Base-by-base conservation (phyloP, 225 moss, liverwort and hornwort species). In the Climacium dendroides region DNA sequence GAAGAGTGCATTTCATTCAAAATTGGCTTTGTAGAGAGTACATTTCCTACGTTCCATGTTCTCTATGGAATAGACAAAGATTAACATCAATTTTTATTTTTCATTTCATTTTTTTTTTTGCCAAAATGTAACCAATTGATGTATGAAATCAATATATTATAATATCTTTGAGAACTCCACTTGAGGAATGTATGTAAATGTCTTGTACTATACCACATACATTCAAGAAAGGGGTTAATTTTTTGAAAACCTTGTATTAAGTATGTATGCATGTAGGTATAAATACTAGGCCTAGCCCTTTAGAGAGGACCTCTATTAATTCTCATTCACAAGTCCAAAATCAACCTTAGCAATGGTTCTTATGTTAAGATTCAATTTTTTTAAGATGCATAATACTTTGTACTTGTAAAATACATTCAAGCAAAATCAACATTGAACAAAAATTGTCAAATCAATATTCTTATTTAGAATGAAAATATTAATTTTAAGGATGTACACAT, bases 91-190 rank as follows among this genome's bases (percentile, higher is more conserved):
- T 64, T 65, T n/a, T 0, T n/a, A 1, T 66, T 66, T 20, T n/a
- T 65, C 19, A n/a, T 2, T 6, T 5, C 2, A 11, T 20, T 65
- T n/a, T 5, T 10, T n/a, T 11, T 65, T n/a, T n/a, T 11, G 6
- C 6, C 4, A 6, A 65, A n/a, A 20, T n/a, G 65, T n/a, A 35
- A n/a, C 20, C 11, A n/a, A 1, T 0, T 6, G 6, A 35, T 1
- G 3, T 35, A 35, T 5, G 19, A 19, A 19, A 45, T 45, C 45
- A 45, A 45, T 45, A 45, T 45, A 45, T 52, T 15, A 24, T 8
- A 15, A 8, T 0, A 4, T 16, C 70, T 15, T 41, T 15, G 24
- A 41, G 8, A 41, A 70, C 13, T 8, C 16, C 16, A 32, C 32
- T 62, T 16, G 15, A 62, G 1, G 25, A 70, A 70, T 25, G 15